Base-by-base conservation (phyloP, 305 asterid genomes). In the Stenogyne calaminthoides region DNA sequence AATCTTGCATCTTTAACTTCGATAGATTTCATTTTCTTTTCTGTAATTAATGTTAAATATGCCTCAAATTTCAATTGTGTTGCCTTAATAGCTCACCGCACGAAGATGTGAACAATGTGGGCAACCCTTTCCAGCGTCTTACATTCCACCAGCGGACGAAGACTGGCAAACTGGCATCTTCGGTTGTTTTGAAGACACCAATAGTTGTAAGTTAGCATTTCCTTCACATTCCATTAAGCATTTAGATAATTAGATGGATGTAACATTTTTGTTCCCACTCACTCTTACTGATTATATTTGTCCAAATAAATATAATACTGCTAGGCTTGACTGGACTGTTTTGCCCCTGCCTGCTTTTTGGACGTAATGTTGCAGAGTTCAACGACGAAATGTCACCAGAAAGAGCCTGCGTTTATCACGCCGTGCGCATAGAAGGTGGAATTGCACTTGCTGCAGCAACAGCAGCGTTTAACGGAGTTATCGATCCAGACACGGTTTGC, bases 331-430 rank as follows among this genome's bases (percentile, higher is more conserved):
- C 85, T 4, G 98, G 98, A n/a, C 22, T 86, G 12, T 82, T 88
- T 69, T 88, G 98, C 78, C 98, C 98, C 0, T 90, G 96, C 70
- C 75, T 90, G 29, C 78, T 86, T 63, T 88, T 92, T 14, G 98
- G 94, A 42, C 86, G 89, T 34, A 89, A 88, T 44, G 84, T 90
- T 20, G 87, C 89, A 20, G 82, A 54, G 10, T 64, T 88, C 78
- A 84, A 85, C 11, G 86, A 82, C 0, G 97, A 88, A 3, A 76
- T 87, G 2, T 65, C 88, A 2, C 70, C 82, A 6, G 75, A 79
- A 1, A 68, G 84, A 49, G 96, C 96, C 14, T 90, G 98, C 22
- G 18, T 85, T 52, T 81, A 93, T 16, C 98, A 90, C 10, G 81
- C 75, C 0, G 58, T 87, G 46, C 88, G 91, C 64, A 71, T 92